Percentiles rank a stretch among this genome's conserved stretches.
phyloP scores from a whole-genome alignment of 179 eudicot species.

The Heliamphora pulchella region DNA sequence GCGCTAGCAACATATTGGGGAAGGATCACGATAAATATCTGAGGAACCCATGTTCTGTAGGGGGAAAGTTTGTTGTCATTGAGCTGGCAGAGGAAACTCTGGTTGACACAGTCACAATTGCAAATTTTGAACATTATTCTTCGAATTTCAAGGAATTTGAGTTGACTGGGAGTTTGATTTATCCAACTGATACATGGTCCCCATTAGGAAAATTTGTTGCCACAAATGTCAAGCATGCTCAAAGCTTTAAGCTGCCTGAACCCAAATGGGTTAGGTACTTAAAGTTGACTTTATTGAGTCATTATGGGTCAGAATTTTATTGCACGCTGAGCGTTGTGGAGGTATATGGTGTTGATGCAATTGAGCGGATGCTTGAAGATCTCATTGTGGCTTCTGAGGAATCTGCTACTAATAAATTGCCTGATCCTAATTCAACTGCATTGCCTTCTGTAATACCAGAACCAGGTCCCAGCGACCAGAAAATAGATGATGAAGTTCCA shows the following conservation, averaged over 20 bases:
- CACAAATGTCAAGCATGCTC: conserved; percentile 69
- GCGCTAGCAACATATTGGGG: conserved; percentile 71
- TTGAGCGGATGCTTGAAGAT: conserved; percentile 90
- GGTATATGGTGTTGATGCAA: conserved; percentile 89
- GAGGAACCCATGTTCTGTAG: conserved; percentile 81
- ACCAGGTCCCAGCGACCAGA: conserved; percentile 21
- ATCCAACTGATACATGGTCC: conserved; percentile 74
- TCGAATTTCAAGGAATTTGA: conserved; percentile 89
- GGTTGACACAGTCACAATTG: conserved; percentile 71
- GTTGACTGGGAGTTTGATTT: conserved; percentile 59
- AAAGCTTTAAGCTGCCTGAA: conserved; percentile 66
- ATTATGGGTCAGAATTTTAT: conserved; percentile 83
- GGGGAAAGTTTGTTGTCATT: conserved; percentile 64
- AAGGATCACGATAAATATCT: conserved; percentile 90
- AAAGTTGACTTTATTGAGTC: conserved; percentile 56
- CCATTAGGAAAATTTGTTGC: conserved; percentile 72
- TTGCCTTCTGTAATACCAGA: conserved; percentile 28
- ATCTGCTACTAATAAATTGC: conserved; percentile 24
- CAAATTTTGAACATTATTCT: conserved; percentile 87
- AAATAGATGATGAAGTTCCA: conserved; percentile 30
- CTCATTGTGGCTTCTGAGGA: conserved; percentile 53
- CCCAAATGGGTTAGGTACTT: conserved; percentile 86
- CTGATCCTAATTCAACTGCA: conserved; percentile 39
- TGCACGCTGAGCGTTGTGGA: conserved; percentile 79
- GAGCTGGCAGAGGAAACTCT: conserved; percentile 88